Base-by-base conservation (phyloP, 1,139 yeast species). In the Arxiozyma bovina region DNA sequence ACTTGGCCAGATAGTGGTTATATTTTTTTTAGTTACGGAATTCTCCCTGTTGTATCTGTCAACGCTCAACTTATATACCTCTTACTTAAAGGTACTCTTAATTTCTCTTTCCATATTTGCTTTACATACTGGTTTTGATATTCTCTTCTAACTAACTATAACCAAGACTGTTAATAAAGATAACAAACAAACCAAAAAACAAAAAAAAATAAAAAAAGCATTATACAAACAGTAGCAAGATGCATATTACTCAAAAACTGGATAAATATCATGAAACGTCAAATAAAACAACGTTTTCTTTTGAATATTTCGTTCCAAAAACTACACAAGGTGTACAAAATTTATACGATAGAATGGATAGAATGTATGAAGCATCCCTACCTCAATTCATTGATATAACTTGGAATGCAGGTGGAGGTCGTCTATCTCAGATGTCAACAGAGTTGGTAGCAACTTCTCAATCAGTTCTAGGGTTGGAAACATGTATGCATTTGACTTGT, bases 401-500 rank as follows among this genome's bases (percentile, higher is more conserved):
- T 1, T 93, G 99, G 99, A 91, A 91, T 66, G 99, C 99, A 1
- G 99, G 99, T 47, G 98, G 98, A 9, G 77, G 66, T 8, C 59
- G 91, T 56, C 74, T 87, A 51, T 84, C 95, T 7, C 81, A 81
- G 52, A 74, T 88, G 45, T 64, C 97, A 47, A 85, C 88, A 54
- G 98, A 91, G 64, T 86, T 93, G 81, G 96, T 93, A 5, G 81
- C 89, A 61, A 90, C 96, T 1, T 82, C 97, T 0, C 96, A 91
- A 65, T 84, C 93, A 2, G 89, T 90, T n/a, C 77, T 90, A 57
- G 98, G 98, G 9, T 76, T 93, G 59, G 98, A 93, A 66, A 93
- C 99, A 0, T 94, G 99, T 70, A 91, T 93, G 97, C 99, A 93
- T 70, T 77, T 93, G 71, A 93, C 99, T 1, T 93, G 99, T 69